A percentile compares a stretch with the other conserved stretches of the same genome.
Evolutionary conservation across 306 rosid genomes (phyloP).

Genomic region (Gastrolobium bilobum): DNA sequence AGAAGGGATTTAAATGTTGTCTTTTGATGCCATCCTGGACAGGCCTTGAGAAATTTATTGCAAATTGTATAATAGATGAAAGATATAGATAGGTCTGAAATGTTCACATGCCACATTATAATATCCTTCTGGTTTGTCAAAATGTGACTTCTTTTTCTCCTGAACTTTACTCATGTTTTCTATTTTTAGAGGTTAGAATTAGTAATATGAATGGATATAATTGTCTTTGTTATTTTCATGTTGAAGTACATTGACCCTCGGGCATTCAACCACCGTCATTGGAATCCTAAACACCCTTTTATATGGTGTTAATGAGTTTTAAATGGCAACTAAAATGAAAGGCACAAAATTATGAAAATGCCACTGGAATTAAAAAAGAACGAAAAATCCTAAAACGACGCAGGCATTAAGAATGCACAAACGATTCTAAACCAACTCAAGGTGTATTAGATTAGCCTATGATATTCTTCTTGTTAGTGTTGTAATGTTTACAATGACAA

Average conservation of each 20-base stretch:
- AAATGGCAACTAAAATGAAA: too few species aligned
- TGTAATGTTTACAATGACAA: slow-evolving; percentile 24
- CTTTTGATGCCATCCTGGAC: slow-evolving; percentile 37
- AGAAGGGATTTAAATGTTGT: background rate
- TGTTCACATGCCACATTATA: background rate
- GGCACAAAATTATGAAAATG: too few species aligned
- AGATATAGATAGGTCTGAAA: slow-evolving; percentile 17
- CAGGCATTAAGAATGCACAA: too few species aligned
- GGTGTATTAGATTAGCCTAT: background rate
- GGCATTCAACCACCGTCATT: background rate
- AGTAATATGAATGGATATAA: background rate
- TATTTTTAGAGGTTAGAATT: background rate
- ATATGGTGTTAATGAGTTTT: too few species aligned
- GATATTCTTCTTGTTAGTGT: slow-evolving; percentile 12
- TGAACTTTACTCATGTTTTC: background rate
- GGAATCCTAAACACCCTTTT: too few species aligned
- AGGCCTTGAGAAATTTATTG: background rate
- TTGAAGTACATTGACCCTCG: background rate
- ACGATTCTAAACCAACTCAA: background rate
- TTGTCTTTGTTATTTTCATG: slow-evolving; percentile 7
- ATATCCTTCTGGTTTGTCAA: slow-evolving; percentile 10
- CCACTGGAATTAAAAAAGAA: too few species aligned
- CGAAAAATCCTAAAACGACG: too few species aligned
- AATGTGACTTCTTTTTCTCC: background rate
- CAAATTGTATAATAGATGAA: background rate